Percentiles rank a stretch among this genome's conserved stretches.
phyloP scores from a whole-genome alignment of 345 rosid genomes.

The Camelina laxa region DNA sequence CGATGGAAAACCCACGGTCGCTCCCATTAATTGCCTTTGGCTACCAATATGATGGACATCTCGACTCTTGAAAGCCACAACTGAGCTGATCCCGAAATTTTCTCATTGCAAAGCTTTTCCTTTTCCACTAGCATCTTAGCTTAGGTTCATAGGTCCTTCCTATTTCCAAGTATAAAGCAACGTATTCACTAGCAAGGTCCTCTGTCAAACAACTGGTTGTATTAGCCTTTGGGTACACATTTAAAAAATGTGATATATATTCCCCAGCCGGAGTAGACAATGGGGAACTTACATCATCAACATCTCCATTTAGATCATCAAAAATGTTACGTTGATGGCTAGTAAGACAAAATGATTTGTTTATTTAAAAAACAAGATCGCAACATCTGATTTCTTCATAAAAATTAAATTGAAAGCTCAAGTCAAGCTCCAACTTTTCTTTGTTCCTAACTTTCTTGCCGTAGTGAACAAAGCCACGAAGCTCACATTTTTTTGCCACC shows the following conservation, averaged over 20 bases:
- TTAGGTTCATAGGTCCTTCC: slow-evolving; percentile 61
- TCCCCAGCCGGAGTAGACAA: slow-evolving; percentile 39
- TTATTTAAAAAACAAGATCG: slow-evolving; percentile 15
- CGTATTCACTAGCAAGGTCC: slow-evolving; percentile 63
- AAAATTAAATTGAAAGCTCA: slow-evolving; percentile 29
- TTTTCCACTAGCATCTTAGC: slow-evolving; percentile 53
- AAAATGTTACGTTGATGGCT: neutral
- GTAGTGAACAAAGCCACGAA: slow-evolving; percentile 29
- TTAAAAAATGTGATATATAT: slow-evolving; percentile 51
- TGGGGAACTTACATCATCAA: slow-evolving; percentile 34
- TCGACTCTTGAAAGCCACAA: slow-evolving; percentile 66
- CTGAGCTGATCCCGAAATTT: slow-evolving; percentile 45
- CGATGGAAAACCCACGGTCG: too few relatives aligned
- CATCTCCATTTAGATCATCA: neutral
- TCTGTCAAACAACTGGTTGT: slow-evolving; percentile 58
- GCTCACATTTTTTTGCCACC: slow-evolving; percentile 50
- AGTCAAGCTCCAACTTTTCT: slow-evolving; percentile 27
- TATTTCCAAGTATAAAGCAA: slow-evolving; percentile 62
- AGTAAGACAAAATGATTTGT: neutral
- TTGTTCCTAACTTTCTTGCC: slow-evolving; percentile 30
- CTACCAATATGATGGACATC: too few relatives aligned
- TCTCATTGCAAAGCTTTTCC: neutral
- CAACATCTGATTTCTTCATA: neutral
- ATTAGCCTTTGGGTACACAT: slow-evolving; percentile 66
- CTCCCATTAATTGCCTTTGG: too few relatives aligned